Conservation (phyloP, 371 early-diverging fungal genomes). For the Mycotypha africana region DNA sequence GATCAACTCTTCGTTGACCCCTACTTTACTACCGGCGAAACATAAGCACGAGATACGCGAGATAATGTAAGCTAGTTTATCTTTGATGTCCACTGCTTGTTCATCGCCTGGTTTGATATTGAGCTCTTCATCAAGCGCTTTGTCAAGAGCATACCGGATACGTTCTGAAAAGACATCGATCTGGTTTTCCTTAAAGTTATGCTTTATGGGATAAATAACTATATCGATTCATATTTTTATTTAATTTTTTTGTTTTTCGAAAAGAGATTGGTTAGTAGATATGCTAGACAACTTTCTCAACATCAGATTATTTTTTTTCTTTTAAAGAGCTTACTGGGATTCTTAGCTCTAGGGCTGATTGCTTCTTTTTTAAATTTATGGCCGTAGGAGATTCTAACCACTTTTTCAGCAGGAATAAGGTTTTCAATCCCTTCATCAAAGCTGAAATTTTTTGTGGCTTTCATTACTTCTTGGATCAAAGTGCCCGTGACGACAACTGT, state of each 20-base stretch:
- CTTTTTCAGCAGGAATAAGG: constrained; percentile 9
- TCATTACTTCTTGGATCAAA: constrained; percentile 18
- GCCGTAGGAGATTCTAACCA: constrained; percentile 10
- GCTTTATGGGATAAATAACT: constrained; percentile 25
- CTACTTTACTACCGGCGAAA: constrained; percentile 28
- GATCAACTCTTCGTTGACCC: constrained; percentile 15
- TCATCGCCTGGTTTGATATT: constrained; percentile 17
- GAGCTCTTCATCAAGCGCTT: constrained; percentile 10
- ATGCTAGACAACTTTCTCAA: too few species aligned
- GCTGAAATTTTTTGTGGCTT: constrained; percentile 10
- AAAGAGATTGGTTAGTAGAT: too few species aligned
- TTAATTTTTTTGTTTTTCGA: too few species aligned
- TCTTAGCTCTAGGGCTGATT: constrained; percentile 7
- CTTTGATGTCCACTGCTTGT: constrained; percentile 6
- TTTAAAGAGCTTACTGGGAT: constrained; percentile 23
- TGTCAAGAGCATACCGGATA: constrained; percentile 16
- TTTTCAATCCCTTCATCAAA: constrained; percentile 14
- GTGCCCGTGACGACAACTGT: constrained; percentile 12
- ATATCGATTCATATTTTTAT: too few species aligned
- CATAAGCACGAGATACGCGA: constrained; percentile 26
- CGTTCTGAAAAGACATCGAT: constrained; percentile 28
- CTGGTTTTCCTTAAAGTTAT: constrained; percentile 30
- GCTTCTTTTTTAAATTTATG: constrained; percentile 11
- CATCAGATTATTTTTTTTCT: too few species aligned
- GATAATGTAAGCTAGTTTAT: constrained; percentile 13